These are phyloP conservation scores for Pseudocercospora eumusae DNA, from an alignment of 2,329 filamentous ascomycete species.

Conservation along the genomic window DNA sequence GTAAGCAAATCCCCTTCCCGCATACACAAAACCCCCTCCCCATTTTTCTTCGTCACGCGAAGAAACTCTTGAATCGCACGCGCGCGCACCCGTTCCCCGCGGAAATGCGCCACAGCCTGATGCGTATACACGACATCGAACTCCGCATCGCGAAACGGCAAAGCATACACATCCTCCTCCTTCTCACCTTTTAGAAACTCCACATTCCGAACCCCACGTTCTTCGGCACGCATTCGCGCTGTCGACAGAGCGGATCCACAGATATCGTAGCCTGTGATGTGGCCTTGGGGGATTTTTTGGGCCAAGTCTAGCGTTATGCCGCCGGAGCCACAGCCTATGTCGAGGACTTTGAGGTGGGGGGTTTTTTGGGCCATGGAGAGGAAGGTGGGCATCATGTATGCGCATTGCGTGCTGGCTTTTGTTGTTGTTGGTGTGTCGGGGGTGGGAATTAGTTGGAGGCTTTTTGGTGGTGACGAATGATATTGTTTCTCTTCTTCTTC, in stretches of 20 bases:
- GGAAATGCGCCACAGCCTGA: slow-evolving; percentile 59
- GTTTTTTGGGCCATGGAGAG: not conserved
- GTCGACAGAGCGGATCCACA: slow-evolving; percentile 37
- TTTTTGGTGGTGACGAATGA: not conserved
- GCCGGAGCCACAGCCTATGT: slow-evolving; percentile 45
- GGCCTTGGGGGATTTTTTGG: slow-evolving; percentile 25
- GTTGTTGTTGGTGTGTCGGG: too few species aligned
- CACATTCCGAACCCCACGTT: slow-evolving; percentile 58
- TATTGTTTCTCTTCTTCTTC: not conserved
- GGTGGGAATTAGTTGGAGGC: too few species aligned
- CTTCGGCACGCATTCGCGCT: slow-evolving; percentile 37
- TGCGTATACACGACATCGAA: slow-evolving; percentile 78
- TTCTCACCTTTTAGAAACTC: slow-evolving; percentile 86
- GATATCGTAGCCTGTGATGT: slow-evolving; percentile 43
- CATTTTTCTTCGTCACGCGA: slow-evolving; percentile 14
- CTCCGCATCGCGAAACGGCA: slow-evolving; percentile 82
- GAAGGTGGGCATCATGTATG: slow-evolving; percentile 24
- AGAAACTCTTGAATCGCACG: slow-evolving; percentile 19
- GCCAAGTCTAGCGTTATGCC: slow-evolving; percentile 43
- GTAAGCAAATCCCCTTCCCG: slow-evolving; percentile 28
- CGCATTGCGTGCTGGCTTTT: slow-evolving; percentile 11
- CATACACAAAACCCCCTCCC: slow-evolving; percentile 26
- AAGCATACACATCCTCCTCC: slow-evolving; percentile 99
- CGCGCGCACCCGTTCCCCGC: slow-evolving; percentile 52
- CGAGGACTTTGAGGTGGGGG: slow-evolving; percentile 40